phyloP scores from a whole-genome alignment of 2,329 filamentous ascomycete species.

The Cryphonectria japonica region DNA sequence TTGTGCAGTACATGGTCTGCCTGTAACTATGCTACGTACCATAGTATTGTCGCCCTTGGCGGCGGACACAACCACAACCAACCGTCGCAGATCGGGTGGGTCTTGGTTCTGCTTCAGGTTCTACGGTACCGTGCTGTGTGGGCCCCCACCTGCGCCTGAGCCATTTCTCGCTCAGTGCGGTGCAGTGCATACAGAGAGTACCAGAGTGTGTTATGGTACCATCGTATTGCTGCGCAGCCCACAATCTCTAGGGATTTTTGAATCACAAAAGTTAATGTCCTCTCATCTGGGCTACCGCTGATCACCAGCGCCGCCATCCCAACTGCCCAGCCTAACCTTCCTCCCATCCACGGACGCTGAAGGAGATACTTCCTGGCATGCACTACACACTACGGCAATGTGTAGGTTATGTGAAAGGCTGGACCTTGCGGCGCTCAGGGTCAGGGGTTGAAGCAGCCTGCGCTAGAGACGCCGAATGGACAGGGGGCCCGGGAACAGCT shows the following conservation, averaged over 20 bases:
- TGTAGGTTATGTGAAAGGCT: background rate
- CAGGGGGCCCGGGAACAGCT: background rate
- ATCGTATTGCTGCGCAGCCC: background rate
- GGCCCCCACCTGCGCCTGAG: background rate
- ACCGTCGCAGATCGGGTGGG: background rate
- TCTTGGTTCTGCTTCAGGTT: background rate
- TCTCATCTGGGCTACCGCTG: background rate
- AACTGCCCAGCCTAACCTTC: background rate
- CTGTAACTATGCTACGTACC: background rate
- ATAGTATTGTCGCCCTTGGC: background rate
- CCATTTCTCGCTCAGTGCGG: background rate
- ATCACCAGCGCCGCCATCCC: background rate
- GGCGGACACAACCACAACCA: background rate
- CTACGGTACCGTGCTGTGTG: background rate
- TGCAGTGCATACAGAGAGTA: conserved; percentile 4
- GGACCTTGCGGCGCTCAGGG: conserved; percentile 9
- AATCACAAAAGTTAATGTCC: background rate
- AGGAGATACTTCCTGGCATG: background rate
- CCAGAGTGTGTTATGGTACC: background rate
- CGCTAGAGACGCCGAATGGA: background rate
- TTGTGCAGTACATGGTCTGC: background rate
- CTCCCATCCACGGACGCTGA: background rate
- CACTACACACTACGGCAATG: background rate
- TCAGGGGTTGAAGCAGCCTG: background rate
- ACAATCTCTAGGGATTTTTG: background rate